These are phyloP conservation scores for Boehmeria nivea DNA, from an alignment of 306 rosid genomes.

Conservation along the genomic window DNA sequence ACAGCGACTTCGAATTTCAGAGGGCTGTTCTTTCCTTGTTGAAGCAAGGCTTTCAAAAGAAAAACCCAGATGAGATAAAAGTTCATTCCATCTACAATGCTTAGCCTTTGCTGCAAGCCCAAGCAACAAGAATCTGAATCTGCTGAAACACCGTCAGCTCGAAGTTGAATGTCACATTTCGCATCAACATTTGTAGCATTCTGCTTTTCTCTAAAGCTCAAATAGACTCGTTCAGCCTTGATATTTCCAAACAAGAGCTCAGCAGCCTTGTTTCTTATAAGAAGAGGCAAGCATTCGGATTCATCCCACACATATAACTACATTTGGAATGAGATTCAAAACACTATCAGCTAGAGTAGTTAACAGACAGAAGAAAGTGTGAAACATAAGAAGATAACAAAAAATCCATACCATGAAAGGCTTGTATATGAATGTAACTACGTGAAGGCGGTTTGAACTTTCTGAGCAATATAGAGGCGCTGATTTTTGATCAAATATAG, in stretches of 20 bases:
- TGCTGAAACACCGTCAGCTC: constrained; percentile 20
- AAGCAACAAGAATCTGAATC: constrained; percentile 22
- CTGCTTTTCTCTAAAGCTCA: constrained; percentile 32
- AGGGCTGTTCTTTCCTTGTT: constrained; percentile 61
- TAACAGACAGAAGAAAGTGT: background rate
- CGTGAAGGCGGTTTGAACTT: constrained; percentile 57
- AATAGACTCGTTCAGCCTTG: constrained; percentile 59
- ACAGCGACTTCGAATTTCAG: constrained; percentile 51
- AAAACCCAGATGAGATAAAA: constrained; percentile 55
- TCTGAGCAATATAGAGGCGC: constrained; percentile 50
- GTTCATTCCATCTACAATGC: constrained; percentile 20
- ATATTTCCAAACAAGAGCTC: constrained; percentile 78
- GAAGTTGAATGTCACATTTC: constrained; percentile 6
- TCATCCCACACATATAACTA: constrained; percentile 80
- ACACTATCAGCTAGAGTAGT: background rate
- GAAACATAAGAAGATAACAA: background rate
- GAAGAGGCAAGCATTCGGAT: constrained; percentile 54
- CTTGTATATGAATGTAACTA: constrained; percentile 54
- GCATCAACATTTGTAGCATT: constrained; percentile 12
- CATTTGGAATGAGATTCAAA: constrained; percentile 17
- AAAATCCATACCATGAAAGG: constrained; percentile 64
- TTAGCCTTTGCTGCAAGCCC: constrained; percentile 22
- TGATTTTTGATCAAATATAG: constrained; percentile 27
- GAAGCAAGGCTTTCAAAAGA: constrained; percentile 56
- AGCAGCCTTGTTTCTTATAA: constrained; percentile 67